Evolutionary conservation across 306 rosid genomes (phyloP).

Genomic region (Lathyrus aphaca): DNA sequence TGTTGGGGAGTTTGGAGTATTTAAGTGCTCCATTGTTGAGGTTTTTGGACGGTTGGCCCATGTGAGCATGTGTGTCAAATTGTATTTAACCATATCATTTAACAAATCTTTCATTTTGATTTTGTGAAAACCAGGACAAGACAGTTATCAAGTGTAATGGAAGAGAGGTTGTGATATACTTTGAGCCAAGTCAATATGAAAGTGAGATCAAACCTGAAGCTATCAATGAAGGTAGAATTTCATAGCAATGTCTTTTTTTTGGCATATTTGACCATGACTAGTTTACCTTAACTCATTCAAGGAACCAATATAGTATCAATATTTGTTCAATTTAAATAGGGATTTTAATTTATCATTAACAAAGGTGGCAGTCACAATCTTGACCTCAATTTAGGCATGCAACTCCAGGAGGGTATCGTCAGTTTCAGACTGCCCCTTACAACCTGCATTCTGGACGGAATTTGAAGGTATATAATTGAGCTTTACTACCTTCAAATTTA

Average conservation of each 20-base stretch:
- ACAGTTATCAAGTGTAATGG: no score
- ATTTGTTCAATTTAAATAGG: neutral
- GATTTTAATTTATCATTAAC: no score
- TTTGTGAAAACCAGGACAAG: no score
- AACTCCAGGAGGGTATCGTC: no score
- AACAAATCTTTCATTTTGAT: no score
- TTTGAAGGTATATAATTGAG: constrained; percentile 54
- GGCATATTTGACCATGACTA: constrained; percentile 7
- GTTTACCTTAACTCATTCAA: neutral
- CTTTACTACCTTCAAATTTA: neutral
- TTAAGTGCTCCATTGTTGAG: no score
- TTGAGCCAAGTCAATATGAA: constrained; percentile 78
- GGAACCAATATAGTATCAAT: neutral
- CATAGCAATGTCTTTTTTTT: constrained; percentile 11
- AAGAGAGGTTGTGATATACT: constrained; percentile 97
- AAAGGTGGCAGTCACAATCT: no score
- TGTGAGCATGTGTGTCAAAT: no score
- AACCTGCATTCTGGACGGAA: constrained; percentile 52
- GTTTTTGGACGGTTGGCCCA: no score
- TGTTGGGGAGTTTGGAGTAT: no score
- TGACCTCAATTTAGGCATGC: no score
- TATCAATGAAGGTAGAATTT: constrained; percentile 64
- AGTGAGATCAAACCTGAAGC: constrained; percentile 63
- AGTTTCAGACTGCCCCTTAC: constrained; percentile 49
- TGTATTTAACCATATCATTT: no score